Evolutionary conservation across 2,329 filamentous ascomycete species (phyloP).

Genomic region (Aspergillus fumigatus): DNA sequence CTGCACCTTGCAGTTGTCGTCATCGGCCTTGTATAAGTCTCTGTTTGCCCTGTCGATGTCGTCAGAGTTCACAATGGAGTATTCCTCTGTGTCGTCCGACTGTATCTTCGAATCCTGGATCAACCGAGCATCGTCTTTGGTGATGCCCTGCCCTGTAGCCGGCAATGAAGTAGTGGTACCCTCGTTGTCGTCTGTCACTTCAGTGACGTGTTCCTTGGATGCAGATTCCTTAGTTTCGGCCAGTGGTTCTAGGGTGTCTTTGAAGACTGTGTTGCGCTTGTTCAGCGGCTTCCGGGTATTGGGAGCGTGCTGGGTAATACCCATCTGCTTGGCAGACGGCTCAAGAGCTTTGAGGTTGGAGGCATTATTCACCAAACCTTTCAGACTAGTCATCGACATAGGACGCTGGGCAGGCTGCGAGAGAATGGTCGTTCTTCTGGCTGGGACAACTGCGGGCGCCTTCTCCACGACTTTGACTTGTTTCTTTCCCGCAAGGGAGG

Average conservation of each 20-base stretch:
- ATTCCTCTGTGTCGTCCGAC: constrained; percentile 15
- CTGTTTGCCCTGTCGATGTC: constrained; percentile 25
- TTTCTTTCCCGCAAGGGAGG: constrained; percentile 46
- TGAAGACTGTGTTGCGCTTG: constrained; percentile 54
- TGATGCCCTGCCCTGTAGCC: constrained; percentile 8
- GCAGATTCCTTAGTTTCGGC: constrained; percentile 24
- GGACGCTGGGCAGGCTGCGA: constrained; percentile 61
- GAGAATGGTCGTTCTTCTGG: constrained; percentile 45
- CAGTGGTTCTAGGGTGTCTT: constrained; percentile 42
- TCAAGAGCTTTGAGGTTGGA: constrained; percentile 30
- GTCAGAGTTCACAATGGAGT: constrained; percentile 20
- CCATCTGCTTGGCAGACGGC: constrained; percentile 28
- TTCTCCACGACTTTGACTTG: constrained; percentile 31
- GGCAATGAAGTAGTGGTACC: constrained; percentile 7
- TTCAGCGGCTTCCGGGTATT: constrained; percentile 45
- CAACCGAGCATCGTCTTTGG: constrained; percentile 7
- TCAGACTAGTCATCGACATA: constrained; percentile 37
- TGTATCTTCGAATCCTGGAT: constrained; percentile 10
- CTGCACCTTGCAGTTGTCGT: constrained; percentile 24
- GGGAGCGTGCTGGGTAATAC: constrained; percentile 27
- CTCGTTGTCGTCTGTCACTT: constrained; percentile 19
- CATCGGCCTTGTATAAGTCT: constrained; percentile 21
- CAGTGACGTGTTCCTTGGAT: constrained; percentile 27
- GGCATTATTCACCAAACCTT: constrained; percentile 33
- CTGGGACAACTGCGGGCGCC: constrained; percentile 19